phyloP scores from a whole-genome alignment of 352 stramenopile genomes.

The Phytophthora sojae region DNA sequence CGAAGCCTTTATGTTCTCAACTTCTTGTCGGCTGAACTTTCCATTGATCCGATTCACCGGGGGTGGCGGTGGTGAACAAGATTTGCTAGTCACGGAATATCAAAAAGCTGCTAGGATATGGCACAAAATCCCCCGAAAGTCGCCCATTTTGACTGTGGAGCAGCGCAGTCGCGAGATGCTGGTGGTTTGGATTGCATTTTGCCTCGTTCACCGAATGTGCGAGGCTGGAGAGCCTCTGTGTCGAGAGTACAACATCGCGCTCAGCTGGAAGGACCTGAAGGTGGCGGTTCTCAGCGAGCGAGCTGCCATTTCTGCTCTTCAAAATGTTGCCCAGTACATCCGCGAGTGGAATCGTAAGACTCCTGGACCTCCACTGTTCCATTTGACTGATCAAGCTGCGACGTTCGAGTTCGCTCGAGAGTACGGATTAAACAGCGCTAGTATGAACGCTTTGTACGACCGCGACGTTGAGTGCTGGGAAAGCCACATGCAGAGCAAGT shows the following conservation, averaged over 20 bases:
- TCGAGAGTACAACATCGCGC: slow-evolving; percentile 47
- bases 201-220: slow-evolving; percentile 44
- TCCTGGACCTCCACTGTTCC: slow-evolving; percentile 39
- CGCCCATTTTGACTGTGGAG: slow-evolving; percentile 37
- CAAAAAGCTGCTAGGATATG: slow-evolving; percentile 16
- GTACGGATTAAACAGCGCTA: slow-evolving; percentile 28
- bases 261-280: slow-evolving; percentile 49
- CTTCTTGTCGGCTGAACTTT: slow-evolving; percentile 1
- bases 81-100: slow-evolving; percentile 22
- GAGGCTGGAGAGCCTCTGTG: slow-evolving; percentile 13
- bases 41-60: background rate
- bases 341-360: slow-evolving; percentile 37
- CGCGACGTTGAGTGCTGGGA: slow-evolving; percentile 26
- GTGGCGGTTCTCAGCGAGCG: slow-evolving; percentile 43
- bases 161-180: slow-evolving; percentile 51
- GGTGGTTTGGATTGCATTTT: slow-evolving; percentile 55
- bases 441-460: slow-evolving; percentile 19
- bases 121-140: slow-evolving; percentile 18
- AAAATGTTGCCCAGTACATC: slow-evolving; percentile 44
- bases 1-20: slow-evolving; percentile 43
- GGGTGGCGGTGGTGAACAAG: background rate
- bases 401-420: slow-evolving; percentile 47
- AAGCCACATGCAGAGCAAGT: slow-evolving; percentile 12
- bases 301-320: slow-evolving; percentile 39
- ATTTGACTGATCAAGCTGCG: slow-evolving; percentile 41